Percentiles rank a stretch among this genome's conserved stretches.
Conservation (phyloP, 148 eudicot species). For the Chenopodium quinoa region DNA sequence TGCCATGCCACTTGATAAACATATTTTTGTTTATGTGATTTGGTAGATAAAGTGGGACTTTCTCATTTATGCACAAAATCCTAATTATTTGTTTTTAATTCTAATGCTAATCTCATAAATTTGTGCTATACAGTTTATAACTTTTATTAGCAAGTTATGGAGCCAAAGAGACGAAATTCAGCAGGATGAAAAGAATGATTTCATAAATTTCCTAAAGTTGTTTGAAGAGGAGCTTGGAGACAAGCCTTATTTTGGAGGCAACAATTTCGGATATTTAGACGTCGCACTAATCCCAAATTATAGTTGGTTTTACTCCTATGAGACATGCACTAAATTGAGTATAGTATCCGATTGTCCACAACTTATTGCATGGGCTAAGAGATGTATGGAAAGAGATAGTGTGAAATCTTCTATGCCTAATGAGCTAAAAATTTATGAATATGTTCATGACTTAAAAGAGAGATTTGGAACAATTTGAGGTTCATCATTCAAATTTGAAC, state of each 20-base stretch:
- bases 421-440: conserved; percentile 18
- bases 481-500: background rate
- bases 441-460: conserved; percentile 9
- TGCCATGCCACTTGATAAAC: too few relatives aligned
- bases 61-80: too few relatives aligned
- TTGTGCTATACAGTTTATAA: too few relatives aligned
- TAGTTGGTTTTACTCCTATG: too few relatives aligned
- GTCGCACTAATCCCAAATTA: conserved; percentile 31
- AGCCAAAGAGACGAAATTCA: conserved; percentile 31
- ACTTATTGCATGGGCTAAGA: conserved; percentile 48
- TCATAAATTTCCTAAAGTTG: conserved; percentile 33
- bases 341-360: conserved; percentile 44
- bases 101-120: too few relatives aligned
- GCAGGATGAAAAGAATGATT: conserved; percentile 40
- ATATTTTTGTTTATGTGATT: too few relatives aligned
- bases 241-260: conserved; percentile 47
- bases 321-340: conserved; percentile 27
- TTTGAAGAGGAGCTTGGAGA: conserved; percentile 47
- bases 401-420: conserved; percentile 32
- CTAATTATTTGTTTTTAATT: too few relatives aligned
- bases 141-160: conserved; percentile 15
- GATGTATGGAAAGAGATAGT: conserved; percentile 41
- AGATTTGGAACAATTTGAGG: background rate
- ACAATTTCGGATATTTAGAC: conserved; percentile 39
- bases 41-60: too few relatives aligned